phyloP scores from a whole-genome alignment of 2,329 filamentous ascomycete genomes.

The Hawksworthiomyces lignivorus region DNA sequence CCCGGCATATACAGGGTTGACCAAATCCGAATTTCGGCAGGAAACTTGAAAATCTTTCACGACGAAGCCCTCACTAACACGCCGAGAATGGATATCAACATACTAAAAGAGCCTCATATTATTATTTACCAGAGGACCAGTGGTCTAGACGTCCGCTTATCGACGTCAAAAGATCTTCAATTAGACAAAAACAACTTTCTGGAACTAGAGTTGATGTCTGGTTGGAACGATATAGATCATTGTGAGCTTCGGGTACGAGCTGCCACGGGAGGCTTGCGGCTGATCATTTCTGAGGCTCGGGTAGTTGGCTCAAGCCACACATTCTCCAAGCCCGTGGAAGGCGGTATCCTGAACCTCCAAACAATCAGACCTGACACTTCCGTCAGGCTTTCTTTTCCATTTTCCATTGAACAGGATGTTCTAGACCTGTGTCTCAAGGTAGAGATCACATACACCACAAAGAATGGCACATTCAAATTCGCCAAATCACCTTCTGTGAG shows the following conservation, averaged over 20 bases:
- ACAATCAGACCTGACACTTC: constrained; percentile 35
- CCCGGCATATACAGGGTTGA: constrained; percentile 71
- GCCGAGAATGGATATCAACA: constrained; percentile 31
- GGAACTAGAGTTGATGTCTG: constrained; percentile 64
- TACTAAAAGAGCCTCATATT: constrained; percentile 54
- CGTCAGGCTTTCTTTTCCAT: constrained; percentile 64
- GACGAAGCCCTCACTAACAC: constrained; percentile 36
- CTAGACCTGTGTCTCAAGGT: constrained; percentile 63
- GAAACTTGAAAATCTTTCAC: constrained; percentile 57
- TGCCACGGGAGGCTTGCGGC: constrained; percentile 57
- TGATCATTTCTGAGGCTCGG: constrained; percentile 53
- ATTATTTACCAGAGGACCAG: constrained; percentile 65
- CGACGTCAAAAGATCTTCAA: constrained; percentile 62
- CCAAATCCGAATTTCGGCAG: constrained; percentile 56
- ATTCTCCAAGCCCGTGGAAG: constrained; percentile 39
- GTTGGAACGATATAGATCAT: constrained; percentile 60
- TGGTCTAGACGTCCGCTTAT: constrained; percentile 61
- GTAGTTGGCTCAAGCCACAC: constrained; percentile 35
- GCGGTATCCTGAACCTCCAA: constrained; percentile 45
- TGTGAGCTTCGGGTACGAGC: constrained; percentile 56
- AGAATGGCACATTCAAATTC: constrained; percentile 57
- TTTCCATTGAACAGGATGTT: constrained; percentile 72
- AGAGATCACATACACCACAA: constrained; percentile 68
- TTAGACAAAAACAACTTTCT: constrained; percentile 73
- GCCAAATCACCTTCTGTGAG: constrained; percentile 55